phyloP scores from a whole-genome alignment of 352 stramenopile species.

The Pythium pectinolyticum region DNA sequence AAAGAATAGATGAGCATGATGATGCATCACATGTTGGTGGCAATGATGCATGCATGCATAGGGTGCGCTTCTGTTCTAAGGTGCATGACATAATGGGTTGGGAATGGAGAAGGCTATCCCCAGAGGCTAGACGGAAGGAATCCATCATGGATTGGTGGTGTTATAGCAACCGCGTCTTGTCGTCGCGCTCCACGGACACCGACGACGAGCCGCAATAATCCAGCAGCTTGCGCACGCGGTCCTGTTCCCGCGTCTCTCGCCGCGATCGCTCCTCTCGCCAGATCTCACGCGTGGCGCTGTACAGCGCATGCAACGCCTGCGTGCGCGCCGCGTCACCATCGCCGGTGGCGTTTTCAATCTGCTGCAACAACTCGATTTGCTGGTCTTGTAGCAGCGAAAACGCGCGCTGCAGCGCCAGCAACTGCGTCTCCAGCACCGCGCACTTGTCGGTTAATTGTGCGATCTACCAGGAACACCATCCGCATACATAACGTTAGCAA shows the following conservation, averaged over 20 bases:
- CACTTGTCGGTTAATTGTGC: conserved; percentile 46
- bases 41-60: too few relatives aligned
- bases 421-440: conserved; percentile 36
- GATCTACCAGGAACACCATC: too few relatives aligned
- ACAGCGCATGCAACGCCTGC: conserved; percentile 30
- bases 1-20: neutral
- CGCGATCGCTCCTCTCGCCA: conserved; percentile 34
- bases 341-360: conserved; percentile 22
- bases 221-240: conserved; percentile 47
- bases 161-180: conserved; percentile 32
- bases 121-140: too few relatives aligned
- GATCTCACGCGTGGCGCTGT: conserved; percentile 24
- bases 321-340: conserved; percentile 31
- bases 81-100: neutral
- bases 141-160: neutral
- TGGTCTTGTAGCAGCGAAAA: conserved; percentile 26
- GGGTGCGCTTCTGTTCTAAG: too few relatives aligned
- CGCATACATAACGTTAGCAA: neutral
- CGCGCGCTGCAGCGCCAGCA: conserved; percentile 34
- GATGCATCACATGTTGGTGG: too few relatives aligned
- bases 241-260: conserved; percentile 25
- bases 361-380: conserved; percentile 46
- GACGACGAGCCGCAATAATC: conserved; percentile 68
- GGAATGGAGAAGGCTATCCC: neutral
- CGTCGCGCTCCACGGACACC: conserved; percentile 46